Percentiles rank a stretch among this genome's conserved stretches.
phyloP scores from a whole-genome alignment of 306 rosid species.

The Quercus engelmannii region DNA sequence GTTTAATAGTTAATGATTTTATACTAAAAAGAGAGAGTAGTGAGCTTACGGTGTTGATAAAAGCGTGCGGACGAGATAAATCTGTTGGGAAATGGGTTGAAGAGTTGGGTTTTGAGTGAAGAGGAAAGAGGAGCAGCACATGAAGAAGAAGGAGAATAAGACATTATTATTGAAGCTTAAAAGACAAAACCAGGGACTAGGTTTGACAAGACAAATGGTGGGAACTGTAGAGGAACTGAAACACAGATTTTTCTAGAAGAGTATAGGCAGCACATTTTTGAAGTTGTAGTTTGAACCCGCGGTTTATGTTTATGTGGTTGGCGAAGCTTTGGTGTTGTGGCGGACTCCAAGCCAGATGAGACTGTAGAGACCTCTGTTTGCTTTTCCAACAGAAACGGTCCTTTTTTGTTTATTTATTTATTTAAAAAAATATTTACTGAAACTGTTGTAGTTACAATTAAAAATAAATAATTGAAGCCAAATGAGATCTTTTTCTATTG shows the following conservation, averaged over 20 bases:
- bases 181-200: not conserved
- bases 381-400: no score
- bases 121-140: slow-evolving; percentile 27
- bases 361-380: not conserved
- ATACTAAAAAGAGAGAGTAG: not conserved
- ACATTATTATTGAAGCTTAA: slow-evolving; percentile 22
- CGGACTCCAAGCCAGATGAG: slow-evolving; percentile 30
- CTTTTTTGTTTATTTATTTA: no score
- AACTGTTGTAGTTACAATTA: no score
- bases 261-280: no score
- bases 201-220: not conserved
- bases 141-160: slow-evolving; percentile 44
- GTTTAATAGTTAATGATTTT: not conserved
- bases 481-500: no score
- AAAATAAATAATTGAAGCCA: no score
- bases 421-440: no score
- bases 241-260: not conserved
- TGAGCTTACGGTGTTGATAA: slow-evolving; percentile 43
- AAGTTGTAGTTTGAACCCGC: not conserved
- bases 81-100: slow-evolving; percentile 21
- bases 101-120: slow-evolving; percentile 43
- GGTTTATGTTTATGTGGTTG: slow-evolving; percentile 46
- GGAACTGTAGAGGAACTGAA: not conserved
- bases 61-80: slow-evolving; percentile 36
- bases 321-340: slow-evolving; percentile 40